Evolutionary conservation across 805 yeast genomes (phyloP).

Genomic region (Wickerhamiella musiphila): DNA sequence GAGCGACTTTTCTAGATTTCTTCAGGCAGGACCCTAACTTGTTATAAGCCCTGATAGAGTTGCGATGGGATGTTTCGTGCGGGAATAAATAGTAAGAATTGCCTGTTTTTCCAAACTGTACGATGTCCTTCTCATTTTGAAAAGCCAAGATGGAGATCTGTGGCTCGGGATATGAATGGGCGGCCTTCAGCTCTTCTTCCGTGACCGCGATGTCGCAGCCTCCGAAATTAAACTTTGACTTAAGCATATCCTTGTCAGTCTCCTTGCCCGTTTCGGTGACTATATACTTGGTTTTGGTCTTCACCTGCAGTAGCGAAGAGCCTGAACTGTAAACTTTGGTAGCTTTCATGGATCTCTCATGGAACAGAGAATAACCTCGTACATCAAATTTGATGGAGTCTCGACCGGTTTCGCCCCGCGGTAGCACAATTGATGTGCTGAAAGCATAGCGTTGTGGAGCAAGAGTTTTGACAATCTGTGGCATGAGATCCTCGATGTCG

Average conservation of each 20-base stretch:
- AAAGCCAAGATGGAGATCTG: constrained; percentile 54
- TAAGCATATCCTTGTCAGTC: constrained; percentile 20
- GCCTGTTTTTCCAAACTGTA: constrained; percentile 32
- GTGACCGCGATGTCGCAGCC: background rate
- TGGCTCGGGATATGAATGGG: constrained; percentile 21
- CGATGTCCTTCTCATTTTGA: constrained; percentile 22
- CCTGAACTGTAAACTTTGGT: constrained; percentile 37
- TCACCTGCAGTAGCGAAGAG: constrained; percentile 35
- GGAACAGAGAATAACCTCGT: constrained; percentile 50
- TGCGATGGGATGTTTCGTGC: constrained; percentile 37
- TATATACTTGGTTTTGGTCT: constrained; percentile 26
- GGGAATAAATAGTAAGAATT: constrained; percentile 53
- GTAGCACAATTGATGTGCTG: too few relatives aligned
- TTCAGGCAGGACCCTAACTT: constrained; percentile 46
- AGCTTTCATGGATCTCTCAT: constrained; percentile 30
- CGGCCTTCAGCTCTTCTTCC: constrained; percentile 1
- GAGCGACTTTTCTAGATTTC: constrained; percentile 35
- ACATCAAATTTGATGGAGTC: constrained; percentile 41
- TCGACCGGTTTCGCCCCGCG: too few relatives aligned
- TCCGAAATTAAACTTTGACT: constrained; percentile 31
- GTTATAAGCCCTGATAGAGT: constrained; percentile 51
- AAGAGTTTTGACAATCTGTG: constrained; percentile 5
- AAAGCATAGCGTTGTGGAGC: constrained; percentile 5
- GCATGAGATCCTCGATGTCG: constrained; percentile 2
- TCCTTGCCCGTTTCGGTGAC: constrained; percentile 30